Evolutionary conservation across 2,329 filamentous ascomycete genomes (phyloP), one percentile per base, ranked within the genome.

Genomic region (Colletotrichum trifolii): DNA sequence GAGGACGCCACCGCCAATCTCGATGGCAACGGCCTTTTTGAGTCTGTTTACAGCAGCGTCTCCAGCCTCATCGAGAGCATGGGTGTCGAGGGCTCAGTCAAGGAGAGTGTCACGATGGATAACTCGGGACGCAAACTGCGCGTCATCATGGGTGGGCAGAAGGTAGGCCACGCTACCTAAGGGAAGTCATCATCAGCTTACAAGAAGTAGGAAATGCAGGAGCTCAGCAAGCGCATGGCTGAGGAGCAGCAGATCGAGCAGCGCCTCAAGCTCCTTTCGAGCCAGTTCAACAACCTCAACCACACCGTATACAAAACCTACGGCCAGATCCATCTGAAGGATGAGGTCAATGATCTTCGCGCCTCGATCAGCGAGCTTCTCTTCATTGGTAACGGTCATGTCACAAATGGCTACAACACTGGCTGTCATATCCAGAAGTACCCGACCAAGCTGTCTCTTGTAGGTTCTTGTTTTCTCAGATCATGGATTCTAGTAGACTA

Each of bases 121-220:
- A 8, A 34, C 2, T 35, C 35, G 25, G 52, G 39, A 6, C 52
- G 52, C 2, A 54, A 45, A 39, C 13, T 54, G 9, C 39, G 52
- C 1, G 52, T 54, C 39, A n/a, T 54, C 39, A 54, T 54, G 52
- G 52, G 52, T 13, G 52, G 52, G 3, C 38, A 54, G 25, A 54
- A 54, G 2, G 52, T 54, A 0, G 13, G 17, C 0, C 25, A 13
- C 4, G 3, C 38, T 40, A 13, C 13, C 38, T 9, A 40, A 13
- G 38, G 38, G 38, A 40, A 13, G 38, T 9, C 9, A 40, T 13
- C 38, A 40, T 40, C 38, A 9, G 9, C 13, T 40, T 40, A 36
- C 15, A 45, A 2, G 2, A 2, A 12, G 3, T 12, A 43, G 52
- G 17, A 10, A 0, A 54, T 54, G 52, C 42, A 45, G 35, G 52